These are phyloP conservation scores for Xylariaceae sp. DNA, from an alignment of 2,329 filamentous ascomycete genomes.

Conservation along the genomic window DNA sequence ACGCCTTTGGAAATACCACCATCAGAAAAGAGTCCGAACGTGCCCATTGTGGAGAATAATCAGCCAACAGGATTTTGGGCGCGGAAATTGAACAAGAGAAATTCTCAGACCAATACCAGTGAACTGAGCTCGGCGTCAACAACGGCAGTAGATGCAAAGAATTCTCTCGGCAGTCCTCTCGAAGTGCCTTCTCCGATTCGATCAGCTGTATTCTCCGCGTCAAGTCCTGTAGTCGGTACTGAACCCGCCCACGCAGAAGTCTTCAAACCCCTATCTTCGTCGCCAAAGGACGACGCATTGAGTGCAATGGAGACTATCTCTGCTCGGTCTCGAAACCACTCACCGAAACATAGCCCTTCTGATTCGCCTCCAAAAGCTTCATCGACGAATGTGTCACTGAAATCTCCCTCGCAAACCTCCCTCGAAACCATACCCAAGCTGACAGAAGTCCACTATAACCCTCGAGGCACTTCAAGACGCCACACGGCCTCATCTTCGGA, in stretches of 20 bases:
- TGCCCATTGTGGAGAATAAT: slow-evolving; percentile 40
- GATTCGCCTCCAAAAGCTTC: slow-evolving; percentile 27
- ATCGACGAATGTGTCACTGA: slow-evolving; percentile 14
- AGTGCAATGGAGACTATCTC: slow-evolving; percentile 53
- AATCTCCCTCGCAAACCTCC: slow-evolving; percentile 24
- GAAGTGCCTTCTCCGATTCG: slow-evolving; percentile 52
- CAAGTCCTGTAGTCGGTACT: slow-evolving; percentile 61
- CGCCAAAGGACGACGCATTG: slow-evolving; percentile 54
- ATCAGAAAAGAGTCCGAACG: slow-evolving; percentile 52
- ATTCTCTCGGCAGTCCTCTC: slow-evolving; percentile 34
- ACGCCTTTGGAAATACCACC: slow-evolving; percentile 39
- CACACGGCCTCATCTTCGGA: slow-evolving; percentile 30
- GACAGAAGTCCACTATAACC: slow-evolving; percentile 20
- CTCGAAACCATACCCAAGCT: slow-evolving; percentile 22
- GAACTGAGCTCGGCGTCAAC: slow-evolving; percentile 39
- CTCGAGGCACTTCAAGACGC: slow-evolving; percentile 25
- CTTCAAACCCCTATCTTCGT: slow-evolving; percentile 51
- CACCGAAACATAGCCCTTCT: slow-evolving; percentile 24
- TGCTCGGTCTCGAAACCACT: slow-evolving; percentile 42
- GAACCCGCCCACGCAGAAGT: slow-evolving; percentile 63
- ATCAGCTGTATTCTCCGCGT: slow-evolving; percentile 58
- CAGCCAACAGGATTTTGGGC: slow-evolving; percentile 44
- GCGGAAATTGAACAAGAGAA: slow-evolving; percentile 41
- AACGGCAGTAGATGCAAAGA: slow-evolving; percentile 44
- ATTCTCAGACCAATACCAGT: slow-evolving; percentile 28